Evolutionary conservation across 306 rosid genomes (phyloP).

Genomic region (Medicago truncatula): DNA sequence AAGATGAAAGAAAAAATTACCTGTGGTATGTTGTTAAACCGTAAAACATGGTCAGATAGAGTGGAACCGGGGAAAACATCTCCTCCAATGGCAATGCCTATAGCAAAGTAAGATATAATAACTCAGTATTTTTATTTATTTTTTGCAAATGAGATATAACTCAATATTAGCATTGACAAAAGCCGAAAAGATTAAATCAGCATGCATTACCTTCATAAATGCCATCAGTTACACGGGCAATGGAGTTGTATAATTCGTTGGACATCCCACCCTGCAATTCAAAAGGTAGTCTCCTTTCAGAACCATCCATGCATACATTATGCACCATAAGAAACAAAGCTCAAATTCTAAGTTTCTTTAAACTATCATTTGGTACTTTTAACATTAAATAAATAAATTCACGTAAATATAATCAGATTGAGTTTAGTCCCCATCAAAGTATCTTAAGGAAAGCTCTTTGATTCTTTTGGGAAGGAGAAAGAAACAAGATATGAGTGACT

Average conservation of each 20-base stretch:
- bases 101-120: conserved; percentile 42
- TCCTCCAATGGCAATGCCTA: conserved; percentile 99
- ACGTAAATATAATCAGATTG: conserved; percentile 26
- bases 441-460: conserved; percentile 10
- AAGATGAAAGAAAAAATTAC: conserved; percentile 49
- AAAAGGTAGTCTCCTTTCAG: conserved; percentile 44
- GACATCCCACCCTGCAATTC: conserved; percentile 97
- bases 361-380: conserved; percentile 12
- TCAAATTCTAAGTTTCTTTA: conserved; percentile 14
- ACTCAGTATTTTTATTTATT: no score
- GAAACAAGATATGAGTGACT: conserved; percentile 12
- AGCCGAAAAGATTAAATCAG: conserved; percentile 29
- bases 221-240: conserved; percentile 97
- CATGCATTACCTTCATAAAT: conserved; percentile 85
- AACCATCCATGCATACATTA: conserved; percentile 1
- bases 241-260: conserved; percentile 85
- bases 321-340: conserved; percentile 30
- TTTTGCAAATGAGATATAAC: conserved; percentile 36
- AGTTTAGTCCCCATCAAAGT: conserved; percentile 27
- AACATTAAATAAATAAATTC: conserved; percentile 28
- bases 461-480: conserved; percentile 26
- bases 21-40: conserved; percentile 98
- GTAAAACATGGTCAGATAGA: conserved; percentile 95
- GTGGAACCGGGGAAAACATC: conserved; percentile 99
- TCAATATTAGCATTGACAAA: conserved; percentile 30